These are phyloP conservation scores for Tylopilus subfusipes DNA, from an alignment of 768 basidiomycete species.

Conservation along the genomic window DNA sequence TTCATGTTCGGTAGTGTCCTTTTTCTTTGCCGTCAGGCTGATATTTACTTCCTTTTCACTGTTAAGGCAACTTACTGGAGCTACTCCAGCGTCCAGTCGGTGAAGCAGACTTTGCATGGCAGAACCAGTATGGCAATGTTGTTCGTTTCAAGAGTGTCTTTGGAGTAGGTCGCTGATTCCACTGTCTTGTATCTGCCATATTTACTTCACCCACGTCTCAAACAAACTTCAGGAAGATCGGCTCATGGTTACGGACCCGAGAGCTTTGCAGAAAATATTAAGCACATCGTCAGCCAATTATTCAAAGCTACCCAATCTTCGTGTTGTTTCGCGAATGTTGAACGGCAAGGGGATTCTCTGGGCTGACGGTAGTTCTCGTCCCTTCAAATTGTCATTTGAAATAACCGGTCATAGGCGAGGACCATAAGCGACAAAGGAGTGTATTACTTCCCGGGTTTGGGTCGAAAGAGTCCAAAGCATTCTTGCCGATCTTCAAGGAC, in stretches of 20 bases:
- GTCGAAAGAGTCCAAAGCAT: slow-evolving; percentile 45
- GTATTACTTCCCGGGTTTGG: slow-evolving; percentile 56
- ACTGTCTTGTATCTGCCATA: background rate
- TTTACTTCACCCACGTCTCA: background rate
- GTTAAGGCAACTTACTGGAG: slow-evolving; percentile 25
- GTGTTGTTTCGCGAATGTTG: slow-evolving; percentile 10
- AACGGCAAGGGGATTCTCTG: slow-evolving; percentile 36
- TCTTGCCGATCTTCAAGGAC: slow-evolving; percentile 46
- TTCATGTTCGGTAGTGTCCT: slow-evolving; percentile 12
- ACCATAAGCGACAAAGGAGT: slow-evolving; percentile 49
- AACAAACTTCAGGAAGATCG: slow-evolving; percentile 36
- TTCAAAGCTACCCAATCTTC: no score
- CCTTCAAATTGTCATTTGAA: slow-evolving; percentile 7
- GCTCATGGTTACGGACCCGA: slow-evolving; percentile 44
- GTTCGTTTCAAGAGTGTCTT: slow-evolving; percentile 23
- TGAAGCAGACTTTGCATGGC: slow-evolving; percentile 31
- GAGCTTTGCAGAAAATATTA: slow-evolving; percentile 39
- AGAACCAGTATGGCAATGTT: slow-evolving; percentile 25
- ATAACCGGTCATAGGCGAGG: slow-evolving; percentile 28
- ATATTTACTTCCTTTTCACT: background rate
- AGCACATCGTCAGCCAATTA: slow-evolving; percentile 42
- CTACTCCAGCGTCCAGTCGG: slow-evolving; percentile 23
- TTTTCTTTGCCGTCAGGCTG: slow-evolving; percentile 6
- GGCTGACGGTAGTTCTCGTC: slow-evolving; percentile 33
- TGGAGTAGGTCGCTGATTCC: slow-evolving; percentile 12